These are phyloP conservation scores for Paulownia fortunei DNA, from an alignment of 257 asterid genomes.

Conservation along the genomic window DNA sequence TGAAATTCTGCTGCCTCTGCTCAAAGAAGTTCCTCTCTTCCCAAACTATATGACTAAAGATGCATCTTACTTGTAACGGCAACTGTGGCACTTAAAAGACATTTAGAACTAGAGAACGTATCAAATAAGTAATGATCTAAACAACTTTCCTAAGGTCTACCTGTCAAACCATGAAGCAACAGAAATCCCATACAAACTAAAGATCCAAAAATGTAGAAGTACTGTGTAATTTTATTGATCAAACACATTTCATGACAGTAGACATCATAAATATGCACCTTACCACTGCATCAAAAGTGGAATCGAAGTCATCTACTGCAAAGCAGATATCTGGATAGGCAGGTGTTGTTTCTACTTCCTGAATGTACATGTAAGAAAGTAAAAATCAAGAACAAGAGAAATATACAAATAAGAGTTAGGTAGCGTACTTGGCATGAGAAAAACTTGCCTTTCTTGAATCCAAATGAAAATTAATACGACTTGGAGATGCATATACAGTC, in stretches of 20 bases:
- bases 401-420: conserved; percentile 19
- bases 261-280: conserved; percentile 40
- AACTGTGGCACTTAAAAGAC: not conserved
- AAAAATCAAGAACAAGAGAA: conserved; percentile 24
- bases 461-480: conserved; percentile 94
- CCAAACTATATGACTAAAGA: not conserved
- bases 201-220: conserved; percentile 17
- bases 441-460: conserved; percentile 89
- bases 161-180: not conserved
- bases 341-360: conserved; percentile 92
- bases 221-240: not conserved
- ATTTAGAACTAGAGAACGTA: not conserved
- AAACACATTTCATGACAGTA: conserved; percentile 19
- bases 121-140: conserved; percentile 6
- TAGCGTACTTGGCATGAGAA: conserved; percentile 30
- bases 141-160: conserved; percentile 10
- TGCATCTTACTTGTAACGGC: not conserved
- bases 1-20: not conserved
- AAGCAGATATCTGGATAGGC: conserved; percentile 98
- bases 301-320: conserved; percentile 98
- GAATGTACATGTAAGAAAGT: conserved; percentile 39
- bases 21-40: conserved; percentile 9
- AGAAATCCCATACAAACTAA: not conserved
- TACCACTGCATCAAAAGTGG: conserved; percentile 99
- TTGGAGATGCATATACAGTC: conserved; percentile 98